These are phyloP conservation scores for Citrus sp. DNA, from an alignment of 345 rosid species.

Conservation along the genomic window DNA sequence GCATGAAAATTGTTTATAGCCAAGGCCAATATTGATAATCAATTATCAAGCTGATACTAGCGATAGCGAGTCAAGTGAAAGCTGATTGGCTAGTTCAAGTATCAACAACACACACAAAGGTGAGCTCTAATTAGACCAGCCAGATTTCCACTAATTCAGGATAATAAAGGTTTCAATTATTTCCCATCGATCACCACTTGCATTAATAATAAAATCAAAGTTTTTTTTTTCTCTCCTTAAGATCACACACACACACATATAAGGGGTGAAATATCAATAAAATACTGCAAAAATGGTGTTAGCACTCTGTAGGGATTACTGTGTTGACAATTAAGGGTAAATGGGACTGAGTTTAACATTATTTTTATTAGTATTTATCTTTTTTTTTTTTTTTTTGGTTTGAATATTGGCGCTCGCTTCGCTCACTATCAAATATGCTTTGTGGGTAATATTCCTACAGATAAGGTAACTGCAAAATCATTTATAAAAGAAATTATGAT, in stretches of 20 bases:
- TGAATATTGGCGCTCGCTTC: no score
- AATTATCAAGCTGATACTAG: not conserved
- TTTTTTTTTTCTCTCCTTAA: not conserved
- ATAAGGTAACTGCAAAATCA: no score
- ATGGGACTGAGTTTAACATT: no score
- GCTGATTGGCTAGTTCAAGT: slow-evolving; percentile 34
- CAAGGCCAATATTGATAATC: not conserved
- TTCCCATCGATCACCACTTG: slow-evolving; percentile 21
- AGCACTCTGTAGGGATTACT: no score
- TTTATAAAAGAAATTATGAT: not conserved
- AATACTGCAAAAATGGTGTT: no score
- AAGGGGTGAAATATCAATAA: no score
- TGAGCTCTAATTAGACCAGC: slow-evolving; percentile 55
- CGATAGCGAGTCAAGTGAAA: slow-evolving; percentile 13
- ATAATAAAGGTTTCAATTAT: slow-evolving; percentile 28
- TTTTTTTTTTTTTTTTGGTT: no score
- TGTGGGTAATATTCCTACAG: not conserved
- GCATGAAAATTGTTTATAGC: not conserved
- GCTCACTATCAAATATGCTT: not conserved
- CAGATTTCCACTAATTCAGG: slow-evolving; percentile 48
- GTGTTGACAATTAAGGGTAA: no score
- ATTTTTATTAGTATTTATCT: no score
- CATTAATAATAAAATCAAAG: not conserved
- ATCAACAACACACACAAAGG: slow-evolving; percentile 26
- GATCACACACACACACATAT: no score